phyloP scores from a whole-genome alignment of 148 eudicot species.

The Rhododendron ferrugineum region DNA sequence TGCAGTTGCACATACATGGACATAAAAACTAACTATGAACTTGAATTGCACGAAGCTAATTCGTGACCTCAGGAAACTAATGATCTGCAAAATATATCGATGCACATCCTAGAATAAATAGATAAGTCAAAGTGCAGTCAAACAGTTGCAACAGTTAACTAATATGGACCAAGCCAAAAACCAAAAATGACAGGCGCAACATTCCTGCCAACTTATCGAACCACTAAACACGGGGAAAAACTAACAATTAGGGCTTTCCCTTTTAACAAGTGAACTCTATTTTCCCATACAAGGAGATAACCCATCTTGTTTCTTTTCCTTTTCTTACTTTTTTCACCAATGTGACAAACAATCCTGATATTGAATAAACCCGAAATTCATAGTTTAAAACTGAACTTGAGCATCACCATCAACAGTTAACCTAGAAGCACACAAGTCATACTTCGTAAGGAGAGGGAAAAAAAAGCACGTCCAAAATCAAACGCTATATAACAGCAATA shows the following conservation, averaged over 20 bases:
- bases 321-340: background rate
- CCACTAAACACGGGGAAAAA: background rate
- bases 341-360: background rate
- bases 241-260: background rate
- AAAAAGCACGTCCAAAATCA: background rate
- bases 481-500: background rate
- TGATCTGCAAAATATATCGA: background rate
- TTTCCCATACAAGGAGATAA: background rate
- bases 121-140: background rate
- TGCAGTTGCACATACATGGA: background rate
- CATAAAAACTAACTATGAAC: background rate
- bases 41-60: background rate
- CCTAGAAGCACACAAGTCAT: background rate
- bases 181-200: background rate
- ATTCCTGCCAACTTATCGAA: background rate
- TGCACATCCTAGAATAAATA: background rate
- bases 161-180: background rate
- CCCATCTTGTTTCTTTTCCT: background rate
- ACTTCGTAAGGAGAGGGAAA: background rate
- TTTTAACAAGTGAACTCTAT: background rate
- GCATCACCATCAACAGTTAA: background rate
- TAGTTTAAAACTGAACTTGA: background rate
- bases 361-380: background rate
- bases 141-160: background rate
- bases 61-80: background rate